phyloP scores from a whole-genome alignment of 371 early-diverging fungal genomes.

The Mucor piriformis region DNA sequence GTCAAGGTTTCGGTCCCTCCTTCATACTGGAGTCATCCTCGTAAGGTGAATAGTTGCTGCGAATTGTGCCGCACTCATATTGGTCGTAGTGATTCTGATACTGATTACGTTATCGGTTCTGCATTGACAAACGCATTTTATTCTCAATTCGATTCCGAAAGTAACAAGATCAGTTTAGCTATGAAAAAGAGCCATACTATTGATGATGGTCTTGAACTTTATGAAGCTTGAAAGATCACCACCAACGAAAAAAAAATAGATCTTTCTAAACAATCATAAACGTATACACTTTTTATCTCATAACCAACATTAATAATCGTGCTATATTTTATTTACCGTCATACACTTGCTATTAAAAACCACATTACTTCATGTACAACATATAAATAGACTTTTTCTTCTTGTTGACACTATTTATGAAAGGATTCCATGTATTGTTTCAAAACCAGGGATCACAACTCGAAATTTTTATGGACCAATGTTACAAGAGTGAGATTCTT shows the following conservation, averaged over 20 bases:
- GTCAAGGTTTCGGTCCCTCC: constrained; percentile 42
- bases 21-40: constrained; percentile 44
- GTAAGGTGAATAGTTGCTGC: constrained; percentile 39
- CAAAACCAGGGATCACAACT: no score
- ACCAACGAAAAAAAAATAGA: not conserved
- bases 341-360: no score
- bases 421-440: no score
- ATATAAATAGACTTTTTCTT: no score
- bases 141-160: constrained; percentile 43
- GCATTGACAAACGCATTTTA: constrained; percentile 54
- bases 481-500: no score
- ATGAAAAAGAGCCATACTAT: constrained; percentile 35
- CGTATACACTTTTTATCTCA: not conserved
- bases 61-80: constrained; percentile 48
- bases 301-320: no score
- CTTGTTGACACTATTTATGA: no score
- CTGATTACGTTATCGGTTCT: constrained; percentile 46
- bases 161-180: constrained; percentile 41
- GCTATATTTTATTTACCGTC: no score
- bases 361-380: no score
- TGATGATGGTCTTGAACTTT: constrained; percentile 36
- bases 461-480: no score
- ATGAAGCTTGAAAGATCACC: constrained; percentile 1
- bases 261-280: not conserved
- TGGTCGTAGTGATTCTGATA: constrained; percentile 39